Base-by-base conservation (phyloP, 2,329 filamentous ascomycete species). In the Aureobasidium sp. region DNA sequence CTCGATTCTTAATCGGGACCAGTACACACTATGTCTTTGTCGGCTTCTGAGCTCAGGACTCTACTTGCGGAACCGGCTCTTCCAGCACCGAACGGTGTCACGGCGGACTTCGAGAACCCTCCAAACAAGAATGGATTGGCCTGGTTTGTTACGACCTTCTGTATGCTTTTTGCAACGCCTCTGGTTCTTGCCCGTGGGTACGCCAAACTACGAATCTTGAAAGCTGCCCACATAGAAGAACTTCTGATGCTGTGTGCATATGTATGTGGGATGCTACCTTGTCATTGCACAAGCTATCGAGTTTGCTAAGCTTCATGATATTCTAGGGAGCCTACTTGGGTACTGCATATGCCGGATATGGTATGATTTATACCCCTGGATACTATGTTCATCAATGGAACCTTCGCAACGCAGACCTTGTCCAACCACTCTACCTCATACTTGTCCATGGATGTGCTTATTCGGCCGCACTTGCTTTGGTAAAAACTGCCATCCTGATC, bases 321-420 rank as follows among this genome's bases (percentile, higher is more conserved):
- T n/a, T 34, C 7, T 16, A 54, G 50, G 50, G 32, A 54, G 50
- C 34, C 2, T 54, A 54, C 50, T 54, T 34, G 13, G 13, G 32
- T 16, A 54, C 50, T 10, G 50, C 50, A 14, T 54, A 54, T 25
- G 50, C 50, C 14, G 50, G 34, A 2, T 54, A 54, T n/a, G 39
- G 25, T 34, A 37, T 54, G 50, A 54, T 54, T 7, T 30, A 16
- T 41, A 39, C 34, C 10, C 50, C 50, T 27, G 50, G 50, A 8
- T 54, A 54, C 50, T 54, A 41, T 41, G 50, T 54, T 14, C 50
- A 54, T 41, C 34, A 54, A 29, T 54, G 50, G 50, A 27, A 54
- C n/a, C 34, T 54, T 27, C 21, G 34, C 16, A 54, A 54, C 21
- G 21, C 7, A 21, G 50, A 54, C 25, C 50, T 54, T 27, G n/a